phyloP scores from a whole-genome alignment of 2,329 filamentous ascomycete species.

The Ophiostoma sp. region DNA sequence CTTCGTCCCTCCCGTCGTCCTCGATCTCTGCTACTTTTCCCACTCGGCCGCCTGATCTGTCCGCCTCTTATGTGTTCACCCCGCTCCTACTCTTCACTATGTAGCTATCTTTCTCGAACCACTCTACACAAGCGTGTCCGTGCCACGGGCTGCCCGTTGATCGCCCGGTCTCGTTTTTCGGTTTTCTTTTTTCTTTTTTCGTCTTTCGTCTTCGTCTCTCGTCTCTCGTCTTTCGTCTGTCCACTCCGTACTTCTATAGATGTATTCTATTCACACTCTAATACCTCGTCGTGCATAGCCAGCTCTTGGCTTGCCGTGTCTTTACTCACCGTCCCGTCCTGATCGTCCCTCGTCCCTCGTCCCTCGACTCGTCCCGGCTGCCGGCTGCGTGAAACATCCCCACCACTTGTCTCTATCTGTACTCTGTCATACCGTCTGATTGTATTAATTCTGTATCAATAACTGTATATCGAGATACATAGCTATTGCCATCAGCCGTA shows the following conservation, averaged over 20 bases:
- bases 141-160: neutral
- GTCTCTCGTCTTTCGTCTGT: neutral
- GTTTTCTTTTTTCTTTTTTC: neutral
- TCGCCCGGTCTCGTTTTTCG: neutral
- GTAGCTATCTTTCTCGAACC: neutral
- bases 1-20: neutral
- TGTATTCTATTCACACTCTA: neutral
- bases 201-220: neutral
- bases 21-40: neutral
- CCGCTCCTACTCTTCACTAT: neutral
- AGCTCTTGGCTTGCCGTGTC: neutral
- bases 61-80: neutral
- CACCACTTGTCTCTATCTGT: conserved; percentile 1
- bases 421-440: neutral
- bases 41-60: neutral
- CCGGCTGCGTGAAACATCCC: neutral
- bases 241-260: neutral
- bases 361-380: conserved; percentile 13
- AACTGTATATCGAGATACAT: neutral
- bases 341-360: neutral
- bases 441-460: neutral
- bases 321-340: neutral
- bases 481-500: neutral
- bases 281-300: neutral
- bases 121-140: neutral